These are phyloP conservation scores for Hymenoscyphus fructigenus DNA, from an alignment of 2,329 filamentous ascomycete genomes.

Conservation along the genomic window DNA sequence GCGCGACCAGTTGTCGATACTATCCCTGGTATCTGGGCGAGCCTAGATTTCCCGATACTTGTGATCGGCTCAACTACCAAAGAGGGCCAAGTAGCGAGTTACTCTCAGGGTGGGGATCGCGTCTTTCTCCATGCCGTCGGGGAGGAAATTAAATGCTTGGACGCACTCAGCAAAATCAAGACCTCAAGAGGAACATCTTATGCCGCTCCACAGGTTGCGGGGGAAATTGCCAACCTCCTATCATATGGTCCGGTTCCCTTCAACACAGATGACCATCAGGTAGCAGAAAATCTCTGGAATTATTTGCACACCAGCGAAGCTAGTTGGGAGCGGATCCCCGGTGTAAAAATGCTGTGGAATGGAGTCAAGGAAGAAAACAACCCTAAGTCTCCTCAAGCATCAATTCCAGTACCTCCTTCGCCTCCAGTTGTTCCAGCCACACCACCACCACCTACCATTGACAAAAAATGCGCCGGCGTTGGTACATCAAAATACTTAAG, in stretches of 20 bases:
- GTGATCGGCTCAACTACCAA: not conserved
- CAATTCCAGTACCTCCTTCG: not conserved
- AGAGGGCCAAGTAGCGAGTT: not conserved
- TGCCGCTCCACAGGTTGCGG: not conserved
- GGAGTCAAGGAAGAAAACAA: not conserved
- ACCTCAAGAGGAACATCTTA: not conserved
- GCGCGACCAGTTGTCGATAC: not conserved
- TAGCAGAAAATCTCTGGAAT: too few species aligned
- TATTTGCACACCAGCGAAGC: not conserved
- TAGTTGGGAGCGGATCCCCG: not conserved
- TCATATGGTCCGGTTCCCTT: conserved; percentile 4
- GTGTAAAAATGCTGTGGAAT: not conserved
- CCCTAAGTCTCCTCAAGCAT: not conserved
- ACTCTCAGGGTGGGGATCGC: not conserved
- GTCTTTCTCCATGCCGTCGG: not conserved
- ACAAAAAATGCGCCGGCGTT: not conserved
- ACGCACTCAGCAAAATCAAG: not conserved
- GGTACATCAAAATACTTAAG: not conserved
- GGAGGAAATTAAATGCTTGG: not conserved
- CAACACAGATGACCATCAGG: not conserved
- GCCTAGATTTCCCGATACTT: not conserved
- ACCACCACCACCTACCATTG: not conserved
- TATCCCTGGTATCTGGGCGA: not conserved
- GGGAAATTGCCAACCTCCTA: not conserved
- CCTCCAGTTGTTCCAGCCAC: not conserved